Evolutionary conservation across 345 rosid genomes (phyloP), one percentile per base, ranked within the genome.

Genomic region (Geranium brycei): DNA sequence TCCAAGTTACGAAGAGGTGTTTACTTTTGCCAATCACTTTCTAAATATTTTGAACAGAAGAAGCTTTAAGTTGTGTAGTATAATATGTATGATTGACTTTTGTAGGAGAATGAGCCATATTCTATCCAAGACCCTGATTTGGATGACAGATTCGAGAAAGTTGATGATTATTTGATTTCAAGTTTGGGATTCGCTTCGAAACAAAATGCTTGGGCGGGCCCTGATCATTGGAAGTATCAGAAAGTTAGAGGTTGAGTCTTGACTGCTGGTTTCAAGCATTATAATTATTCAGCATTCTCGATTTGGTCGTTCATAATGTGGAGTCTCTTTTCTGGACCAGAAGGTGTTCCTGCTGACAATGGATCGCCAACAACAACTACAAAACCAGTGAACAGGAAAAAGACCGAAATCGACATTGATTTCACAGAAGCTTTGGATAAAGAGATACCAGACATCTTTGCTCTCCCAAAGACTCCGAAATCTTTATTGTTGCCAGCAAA

Each of bases 171-270:
- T 71, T 76, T 92, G 71, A 78, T 83, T 69, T 73, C 82, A 51
- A 83, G 81, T 62, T 79, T 87, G 80, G 98, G 98, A 71, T 78
- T 80, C 56, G 59, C 78, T 55, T 76, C 82, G n/a, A 90, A 84
- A 75, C 91, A 77, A 73, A 92, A 92, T 83, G 87, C 85, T 60
- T 92, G 98, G 98, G 98, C 98, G 4, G 98, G 98, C 78, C 97
- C 98, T 75, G 98, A 87, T 73, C 95, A 89, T 67, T 92, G 98
- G 95, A 89, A 92, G 76, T 92, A 79, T 70, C 83, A 62, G 47
- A 92, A 87, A 80, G 70, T 80, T 68, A 84, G 86, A 87, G 88
- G 93, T 89, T 71, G 55, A 56, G 32, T 32, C 67, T 57, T 28
- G n/a, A 65, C 19, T 58, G 28, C 28, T 23, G 28, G 28, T 23